Percentiles rank a stretch among this genome's conserved stretches.
Evolutionary conservation across 768 basidiomycete species (phyloP).

Genomic region (Boletus rubroflammeus): DNA sequence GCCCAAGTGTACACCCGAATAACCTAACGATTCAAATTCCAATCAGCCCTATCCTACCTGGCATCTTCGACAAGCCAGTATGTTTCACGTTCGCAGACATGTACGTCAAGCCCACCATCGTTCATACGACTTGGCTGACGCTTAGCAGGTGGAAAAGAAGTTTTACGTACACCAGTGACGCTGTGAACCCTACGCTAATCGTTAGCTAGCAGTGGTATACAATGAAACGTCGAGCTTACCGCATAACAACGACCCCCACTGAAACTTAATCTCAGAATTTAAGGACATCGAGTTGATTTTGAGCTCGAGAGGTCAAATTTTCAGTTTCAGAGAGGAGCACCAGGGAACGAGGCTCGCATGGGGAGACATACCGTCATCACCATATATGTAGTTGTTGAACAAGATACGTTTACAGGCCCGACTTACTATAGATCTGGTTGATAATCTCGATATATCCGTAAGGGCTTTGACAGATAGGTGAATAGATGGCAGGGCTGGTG

Average conservation of each 20-base stretch:
- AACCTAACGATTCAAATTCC: neutral
- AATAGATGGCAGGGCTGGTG: too few relatives aligned
- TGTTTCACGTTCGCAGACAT: neutral
- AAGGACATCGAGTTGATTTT: neutral
- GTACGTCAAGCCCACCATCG: neutral
- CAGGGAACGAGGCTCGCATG: too few relatives aligned
- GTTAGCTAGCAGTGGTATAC: neutral
- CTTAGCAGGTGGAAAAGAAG: neutral
- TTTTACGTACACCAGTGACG: constrained; percentile 4
- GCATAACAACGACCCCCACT: neutral
- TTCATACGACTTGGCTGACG: neutral
- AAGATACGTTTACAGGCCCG: constrained; percentile 1
- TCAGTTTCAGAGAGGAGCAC: neutral
- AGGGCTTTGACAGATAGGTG: neutral
- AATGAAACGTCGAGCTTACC: neutral
- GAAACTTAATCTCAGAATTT: neutral
- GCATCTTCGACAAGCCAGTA: neutral
- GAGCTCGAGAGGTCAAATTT: neutral
- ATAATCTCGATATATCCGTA: neutral
- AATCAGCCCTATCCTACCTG: neutral
- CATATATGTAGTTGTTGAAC: neutral
- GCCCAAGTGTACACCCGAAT: constrained; percentile 11
- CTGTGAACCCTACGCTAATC: neutral
- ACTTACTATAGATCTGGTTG: neutral
- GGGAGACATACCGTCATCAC: neutral